These are phyloP conservation scores for Plectosphaerella sp. DNA, from an alignment of 2,329 filamentous ascomycete species.

Conservation along the genomic window DNA sequence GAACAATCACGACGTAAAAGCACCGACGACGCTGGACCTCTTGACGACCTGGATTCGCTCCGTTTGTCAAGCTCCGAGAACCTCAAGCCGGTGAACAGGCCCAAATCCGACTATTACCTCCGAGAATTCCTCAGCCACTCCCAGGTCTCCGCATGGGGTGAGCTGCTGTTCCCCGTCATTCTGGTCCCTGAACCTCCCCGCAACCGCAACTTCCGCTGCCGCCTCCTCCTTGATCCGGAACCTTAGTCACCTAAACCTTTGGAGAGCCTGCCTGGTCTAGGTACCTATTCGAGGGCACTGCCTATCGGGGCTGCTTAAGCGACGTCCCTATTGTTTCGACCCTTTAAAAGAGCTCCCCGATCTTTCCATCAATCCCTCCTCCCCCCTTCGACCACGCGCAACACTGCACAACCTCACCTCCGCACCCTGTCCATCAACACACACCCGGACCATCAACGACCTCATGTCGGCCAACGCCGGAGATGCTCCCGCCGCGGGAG, in stretches of 20 bases:
- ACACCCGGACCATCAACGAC: constrained; percentile 4
- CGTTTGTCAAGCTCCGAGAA: no score
- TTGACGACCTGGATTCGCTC: no score
- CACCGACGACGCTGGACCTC: no score
- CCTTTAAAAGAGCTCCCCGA: not conserved
- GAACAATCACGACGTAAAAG: no score
- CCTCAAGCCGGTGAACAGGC: not conserved
- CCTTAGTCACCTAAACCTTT: not conserved
- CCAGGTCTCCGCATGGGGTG: not conserved
- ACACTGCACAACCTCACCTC: not conserved
- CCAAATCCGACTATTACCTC: not conserved
- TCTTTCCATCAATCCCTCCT: constrained; percentile 4
- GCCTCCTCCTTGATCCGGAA: not conserved
- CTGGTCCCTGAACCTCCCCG: not conserved
- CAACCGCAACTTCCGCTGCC: not conserved
- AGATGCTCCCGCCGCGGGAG: constrained; percentile 17
- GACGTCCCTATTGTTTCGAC: not conserved
- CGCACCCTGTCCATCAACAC: constrained; percentile 11
- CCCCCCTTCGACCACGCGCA: not conserved
- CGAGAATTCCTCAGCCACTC: no score
- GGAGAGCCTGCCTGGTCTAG: no score
- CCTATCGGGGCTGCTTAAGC: not conserved
- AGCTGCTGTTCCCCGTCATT: not conserved
- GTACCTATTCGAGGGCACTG: no score
- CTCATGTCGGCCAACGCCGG: constrained; percentile 12